Percentiles rank a stretch among this genome's conserved stretches.
phyloP scores from a whole-genome alignment of 441 rosid genomes.

The Isatis lusitanica region DNA sequence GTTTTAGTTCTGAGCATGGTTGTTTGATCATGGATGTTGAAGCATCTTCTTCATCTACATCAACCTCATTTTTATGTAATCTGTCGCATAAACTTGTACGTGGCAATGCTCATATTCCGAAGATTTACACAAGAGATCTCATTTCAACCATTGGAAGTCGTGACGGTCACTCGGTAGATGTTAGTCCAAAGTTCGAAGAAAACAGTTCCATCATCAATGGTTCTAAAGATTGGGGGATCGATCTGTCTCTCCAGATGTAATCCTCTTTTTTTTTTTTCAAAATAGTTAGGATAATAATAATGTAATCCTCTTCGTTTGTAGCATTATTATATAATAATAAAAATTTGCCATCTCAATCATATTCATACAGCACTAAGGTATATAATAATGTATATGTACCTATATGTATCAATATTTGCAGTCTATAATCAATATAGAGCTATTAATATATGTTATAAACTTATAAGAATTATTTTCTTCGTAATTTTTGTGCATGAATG shows the following conservation, averaged over 20 bases:
- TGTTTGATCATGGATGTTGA: slow-evolving; percentile 17
- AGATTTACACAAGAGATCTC: slow-evolving; percentile 29
- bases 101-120: background rate
- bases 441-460: background rate
- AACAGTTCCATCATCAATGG: background rate
- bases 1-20: slow-evolving; percentile 28
- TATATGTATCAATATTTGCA: background rate
- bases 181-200: background rate
- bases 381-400: background rate
- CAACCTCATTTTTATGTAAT: slow-evolving; percentile 11
- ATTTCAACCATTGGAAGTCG: slow-evolving; percentile 26
- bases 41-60: background rate
- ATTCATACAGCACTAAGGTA: background rate
- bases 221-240: slow-evolving; percentile 18
- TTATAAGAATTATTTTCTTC: background rate
- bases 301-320: slow-evolving; percentile 17
- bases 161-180: slow-evolving; percentile 7
- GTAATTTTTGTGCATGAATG: background rate
- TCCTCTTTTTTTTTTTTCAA: background rate
- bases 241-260: slow-evolving; percentile 28
- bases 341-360: background rate
- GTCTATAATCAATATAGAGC: background rate
- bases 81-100: background rate
- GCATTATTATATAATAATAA: slow-evolving; percentile 1
- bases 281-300: background rate